phyloP scores from a whole-genome alignment of 352 stramenopile species.

The Pythium plurisporium region DNA sequence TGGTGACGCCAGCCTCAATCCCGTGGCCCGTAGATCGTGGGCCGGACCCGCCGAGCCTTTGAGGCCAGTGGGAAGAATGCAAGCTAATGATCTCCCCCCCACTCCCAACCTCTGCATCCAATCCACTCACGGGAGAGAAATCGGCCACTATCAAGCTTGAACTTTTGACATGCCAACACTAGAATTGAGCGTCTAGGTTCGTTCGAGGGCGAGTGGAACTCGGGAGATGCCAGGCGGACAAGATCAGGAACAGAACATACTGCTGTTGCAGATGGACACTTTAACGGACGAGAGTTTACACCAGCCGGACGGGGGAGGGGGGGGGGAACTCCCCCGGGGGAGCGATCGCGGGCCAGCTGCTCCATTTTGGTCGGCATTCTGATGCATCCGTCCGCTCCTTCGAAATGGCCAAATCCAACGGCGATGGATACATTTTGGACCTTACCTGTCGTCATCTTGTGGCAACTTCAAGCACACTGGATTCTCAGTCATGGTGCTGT shows the following conservation, averaged over 20 bases:
- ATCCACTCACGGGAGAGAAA: not conserved
- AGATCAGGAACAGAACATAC: too few species aligned
- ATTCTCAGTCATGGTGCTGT: not conserved
- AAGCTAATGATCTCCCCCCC: conserved; percentile 14
- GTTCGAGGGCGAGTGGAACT: too few species aligned
- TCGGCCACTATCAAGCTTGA: not conserved
- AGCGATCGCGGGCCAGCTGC: not conserved
- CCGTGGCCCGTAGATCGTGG: not conserved
- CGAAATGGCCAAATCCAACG: too few species aligned
- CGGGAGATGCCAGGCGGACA: too few species aligned
- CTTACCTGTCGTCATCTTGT: not conserved
- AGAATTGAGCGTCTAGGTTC: too few species aligned
- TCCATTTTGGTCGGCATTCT: not conserved
- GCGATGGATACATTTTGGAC: not conserved
- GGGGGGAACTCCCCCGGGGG: too few species aligned
- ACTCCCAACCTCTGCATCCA: not conserved
- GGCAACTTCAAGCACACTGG: conserved; percentile 8
- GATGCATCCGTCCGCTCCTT: too few species aligned
- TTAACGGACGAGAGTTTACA: conserved; percentile 5
- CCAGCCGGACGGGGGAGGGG: not conserved
- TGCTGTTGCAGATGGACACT: conserved; percentile 1
- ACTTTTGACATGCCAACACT: too few species aligned
- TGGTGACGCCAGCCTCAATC: not conserved
- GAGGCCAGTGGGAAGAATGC: conserved; percentile 9
- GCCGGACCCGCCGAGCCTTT: not conserved